Conservation (phyloP, 257 asterid genomes). For the Apocynum venetum region DNA sequence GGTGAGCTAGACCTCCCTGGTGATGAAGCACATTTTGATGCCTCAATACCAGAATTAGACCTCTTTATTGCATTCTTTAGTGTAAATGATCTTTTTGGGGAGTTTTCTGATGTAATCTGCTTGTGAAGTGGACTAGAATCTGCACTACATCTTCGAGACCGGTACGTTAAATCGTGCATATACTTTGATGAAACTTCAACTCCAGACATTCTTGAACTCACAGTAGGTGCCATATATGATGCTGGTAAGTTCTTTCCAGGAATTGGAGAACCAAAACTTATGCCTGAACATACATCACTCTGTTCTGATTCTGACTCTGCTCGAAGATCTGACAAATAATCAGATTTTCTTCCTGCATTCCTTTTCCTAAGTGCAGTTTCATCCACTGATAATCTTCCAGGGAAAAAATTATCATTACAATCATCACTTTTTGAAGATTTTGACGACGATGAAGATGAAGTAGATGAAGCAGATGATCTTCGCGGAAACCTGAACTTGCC, state of each 20-base stretch:
- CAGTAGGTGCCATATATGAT: slow-evolving; percentile 83
- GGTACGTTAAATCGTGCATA: slow-evolving; percentile 37
- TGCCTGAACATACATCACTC: slow-evolving; percentile 46
- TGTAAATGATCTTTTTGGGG: slow-evolving; percentile 22
- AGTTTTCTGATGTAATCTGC: slow-evolving; percentile 17
- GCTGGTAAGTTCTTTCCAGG: slow-evolving; percentile 33
- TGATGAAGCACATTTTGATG: slow-evolving; percentile 31
- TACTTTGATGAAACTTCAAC: slow-evolving; percentile 53
- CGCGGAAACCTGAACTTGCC: slow-evolving; percentile 47
- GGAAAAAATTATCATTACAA: slow-evolving; percentile 18
- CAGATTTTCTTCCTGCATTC: slow-evolving; percentile 21
- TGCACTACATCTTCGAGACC: slow-evolving; percentile 52
- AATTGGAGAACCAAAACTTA: slow-evolving; percentile 33
- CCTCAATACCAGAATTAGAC: slow-evolving; percentile 18
- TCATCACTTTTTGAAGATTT: slow-evolving; percentile 22
- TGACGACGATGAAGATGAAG: slow-evolving; percentile 12
- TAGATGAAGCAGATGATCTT: slow-evolving; percentile 27
- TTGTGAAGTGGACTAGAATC: slow-evolving; percentile 31
- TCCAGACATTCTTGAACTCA: slow-evolving; percentile 65
- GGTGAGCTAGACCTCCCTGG: slow-evolving; percentile 38
- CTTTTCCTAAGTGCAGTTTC: slow-evolving; percentile 39
- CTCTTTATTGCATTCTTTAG: slow-evolving; percentile 32
- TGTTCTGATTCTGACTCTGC: slow-evolving; percentile 50
- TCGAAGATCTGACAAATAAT: slow-evolving; percentile 28
- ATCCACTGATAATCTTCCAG: slow-evolving; percentile 68